These are phyloP conservation scores for Coemansia sp. DNA, from an alignment of 192 early-diverging fungal genomes.

Conservation along the genomic window DNA sequence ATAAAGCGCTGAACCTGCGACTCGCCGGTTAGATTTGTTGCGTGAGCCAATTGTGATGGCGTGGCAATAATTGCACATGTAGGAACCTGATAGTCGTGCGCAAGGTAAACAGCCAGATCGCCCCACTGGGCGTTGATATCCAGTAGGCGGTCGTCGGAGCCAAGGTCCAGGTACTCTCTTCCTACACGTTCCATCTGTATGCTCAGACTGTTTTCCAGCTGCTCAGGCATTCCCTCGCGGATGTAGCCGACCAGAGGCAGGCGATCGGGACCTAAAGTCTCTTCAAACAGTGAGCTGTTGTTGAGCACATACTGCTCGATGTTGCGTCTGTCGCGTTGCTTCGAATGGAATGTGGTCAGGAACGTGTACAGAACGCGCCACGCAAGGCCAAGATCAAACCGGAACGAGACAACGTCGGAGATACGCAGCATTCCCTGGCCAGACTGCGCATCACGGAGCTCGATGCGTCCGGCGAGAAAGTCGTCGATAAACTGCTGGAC, in stretches of 20 bases:
- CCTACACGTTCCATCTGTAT: slow-evolving; percentile 43
- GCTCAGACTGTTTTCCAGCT: slow-evolving; percentile 25
- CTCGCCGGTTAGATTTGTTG: slow-evolving; percentile 39
- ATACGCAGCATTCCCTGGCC: slow-evolving; percentile 41
- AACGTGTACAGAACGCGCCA: slow-evolving; percentile 28
- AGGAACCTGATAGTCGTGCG: slow-evolving; percentile 35
- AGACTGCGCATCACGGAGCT: slow-evolving; percentile 50
- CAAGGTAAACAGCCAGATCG: slow-evolving; percentile 47
- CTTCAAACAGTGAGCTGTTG: slow-evolving; percentile 48
- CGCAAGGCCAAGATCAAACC: slow-evolving; percentile 21
- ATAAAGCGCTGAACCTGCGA: slow-evolving; percentile 42
- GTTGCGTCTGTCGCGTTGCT: slow-evolving; percentile 18
- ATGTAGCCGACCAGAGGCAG: slow-evolving; percentile 48
- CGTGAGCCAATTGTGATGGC: slow-evolving; percentile 40
- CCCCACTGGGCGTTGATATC: slow-evolving; percentile 50
- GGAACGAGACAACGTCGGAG: slow-evolving; percentile 39
- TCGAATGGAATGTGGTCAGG: slow-evolving; percentile 26
- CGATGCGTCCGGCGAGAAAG: slow-evolving; percentile 43
- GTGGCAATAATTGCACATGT: slow-evolving; percentile 40
- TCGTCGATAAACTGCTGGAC: slow-evolving; percentile 44
- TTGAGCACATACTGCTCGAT: slow-evolving; percentile 29
- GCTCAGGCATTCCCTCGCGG: slow-evolving; percentile 37
- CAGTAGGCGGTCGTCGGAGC: slow-evolving; percentile 45
- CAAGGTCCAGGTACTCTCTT: slow-evolving; percentile 48
- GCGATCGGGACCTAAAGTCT: slow-evolving; percentile 43